These are phyloP conservation scores for Wickerhamomyces alni DNA, from an alignment of 805 yeast species.

Conservation along the genomic window DNA sequence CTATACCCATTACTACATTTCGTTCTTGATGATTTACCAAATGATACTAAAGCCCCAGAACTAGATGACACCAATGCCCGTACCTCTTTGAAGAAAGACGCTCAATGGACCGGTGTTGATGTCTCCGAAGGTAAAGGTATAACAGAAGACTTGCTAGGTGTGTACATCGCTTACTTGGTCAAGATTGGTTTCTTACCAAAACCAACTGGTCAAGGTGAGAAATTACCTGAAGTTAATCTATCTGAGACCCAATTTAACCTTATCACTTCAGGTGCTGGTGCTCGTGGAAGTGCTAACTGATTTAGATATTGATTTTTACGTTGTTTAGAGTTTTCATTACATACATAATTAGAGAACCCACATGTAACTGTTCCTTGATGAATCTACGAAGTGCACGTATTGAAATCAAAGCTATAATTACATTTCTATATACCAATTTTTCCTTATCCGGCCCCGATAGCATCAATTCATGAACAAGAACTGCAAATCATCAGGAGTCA, in stretches of 20 bases:
- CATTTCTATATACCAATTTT: too few species aligned
- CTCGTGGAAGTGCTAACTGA: conserved; percentile 56
- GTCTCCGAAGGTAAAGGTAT: conserved; percentile 70
- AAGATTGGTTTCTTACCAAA: conserved; percentile 73
- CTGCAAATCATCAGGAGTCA: conserved; percentile 93
- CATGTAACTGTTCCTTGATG: too few species aligned
- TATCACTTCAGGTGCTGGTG: conserved; percentile 64
- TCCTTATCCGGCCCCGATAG: too few species aligned
- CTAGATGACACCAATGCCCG: conserved; percentile 82
- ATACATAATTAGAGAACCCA: too few species aligned
- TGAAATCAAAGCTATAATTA: too few species aligned
- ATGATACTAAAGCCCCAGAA: conserved; percentile 91
- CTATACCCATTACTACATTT: conserved; percentile 90
- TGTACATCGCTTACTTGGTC: conserved; percentile 74
- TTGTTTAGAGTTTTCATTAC: background rate
- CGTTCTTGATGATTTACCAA: conserved; percentile 88
- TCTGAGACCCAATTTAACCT: conserved; percentile 51
- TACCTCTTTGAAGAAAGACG: conserved; percentile 58
- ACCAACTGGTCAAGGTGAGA: conserved; percentile 41
- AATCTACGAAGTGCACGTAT: too few species aligned
- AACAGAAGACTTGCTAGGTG: conserved; percentile 56
- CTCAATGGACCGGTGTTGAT: conserved; percentile 59
- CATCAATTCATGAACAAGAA: conserved; percentile 77
- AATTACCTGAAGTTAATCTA: conserved; percentile 53
- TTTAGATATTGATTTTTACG: background rate